These are phyloP conservation scores for Didymella sp. DNA, from an alignment of 2,329 filamentous ascomycete genomes.

Conservation along the genomic window DNA sequence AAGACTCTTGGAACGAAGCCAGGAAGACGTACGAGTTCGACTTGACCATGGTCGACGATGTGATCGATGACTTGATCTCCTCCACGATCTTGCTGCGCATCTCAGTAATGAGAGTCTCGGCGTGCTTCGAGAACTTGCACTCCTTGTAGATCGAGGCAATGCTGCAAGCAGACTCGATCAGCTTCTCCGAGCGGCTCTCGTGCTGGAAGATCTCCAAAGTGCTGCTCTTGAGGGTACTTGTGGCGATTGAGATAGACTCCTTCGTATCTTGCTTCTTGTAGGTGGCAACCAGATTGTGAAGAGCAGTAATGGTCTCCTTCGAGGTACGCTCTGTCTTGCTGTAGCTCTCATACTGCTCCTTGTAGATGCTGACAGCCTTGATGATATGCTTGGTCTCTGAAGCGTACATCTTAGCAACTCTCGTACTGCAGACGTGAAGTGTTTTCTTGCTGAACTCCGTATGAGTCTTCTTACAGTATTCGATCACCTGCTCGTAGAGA, in stretches of 20 bases:
- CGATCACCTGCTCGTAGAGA: slow-evolving; percentile 31
- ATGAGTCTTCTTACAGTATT: slow-evolving; percentile 32
- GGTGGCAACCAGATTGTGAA: slow-evolving; percentile 25
- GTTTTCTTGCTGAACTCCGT: slow-evolving; percentile 36
- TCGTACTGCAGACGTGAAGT: slow-evolving; percentile 57
- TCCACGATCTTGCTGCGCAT: slow-evolving; percentile 31
- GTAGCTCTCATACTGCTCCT: slow-evolving; percentile 27
- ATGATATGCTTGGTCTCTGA: slow-evolving; percentile 43
- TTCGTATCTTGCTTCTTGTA: slow-evolving; percentile 35
- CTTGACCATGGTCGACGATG: slow-evolving; percentile 19
- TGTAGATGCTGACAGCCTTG: slow-evolving; percentile 30
- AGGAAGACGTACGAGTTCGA: slow-evolving; percentile 48
- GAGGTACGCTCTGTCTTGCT: slow-evolving; percentile 26
- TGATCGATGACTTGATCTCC: slow-evolving; percentile 22
- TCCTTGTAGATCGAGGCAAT: slow-evolving; percentile 33
- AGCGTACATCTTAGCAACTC: slow-evolving; percentile 58
- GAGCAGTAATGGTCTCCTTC: slow-evolving; percentile 27
- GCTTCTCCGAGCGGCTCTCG: slow-evolving; percentile 27
- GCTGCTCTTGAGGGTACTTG: slow-evolving; percentile 26
- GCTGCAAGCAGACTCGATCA: slow-evolving; percentile 30
- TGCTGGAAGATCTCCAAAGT: slow-evolving; percentile 31
- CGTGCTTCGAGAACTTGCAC: slow-evolving; percentile 26
- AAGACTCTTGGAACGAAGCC: slow-evolving; percentile 53
- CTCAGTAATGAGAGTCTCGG: slow-evolving; percentile 25
- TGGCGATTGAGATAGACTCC: slow-evolving; percentile 29